Base-by-base conservation (phyloP, 805 yeast genomes). In the Schwanniomyces polymorphus region DNA sequence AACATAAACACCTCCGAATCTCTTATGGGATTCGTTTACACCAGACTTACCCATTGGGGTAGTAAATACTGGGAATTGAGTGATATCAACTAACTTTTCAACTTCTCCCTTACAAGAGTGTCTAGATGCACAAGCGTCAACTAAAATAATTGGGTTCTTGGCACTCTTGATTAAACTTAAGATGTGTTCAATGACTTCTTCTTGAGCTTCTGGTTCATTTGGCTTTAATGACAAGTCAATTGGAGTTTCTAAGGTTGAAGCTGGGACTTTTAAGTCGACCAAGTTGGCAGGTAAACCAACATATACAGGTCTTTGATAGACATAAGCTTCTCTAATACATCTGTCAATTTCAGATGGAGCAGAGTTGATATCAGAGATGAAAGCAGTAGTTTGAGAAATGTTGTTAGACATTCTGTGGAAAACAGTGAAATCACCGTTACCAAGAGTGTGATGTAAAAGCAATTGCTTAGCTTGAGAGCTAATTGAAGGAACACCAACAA, bases 1-100 rank as follows among this genome's bases (percentile, higher is more conserved):
- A 48, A 88, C 88, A 65, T 88, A 88, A 48, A 85, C 89, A 69
- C 96, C 96, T 56, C 89, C 90, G 68, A 81, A 88, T 68, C 88
- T 74, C 52, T 82, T 80, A 65, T 82, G 78, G 51, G 76, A 76
- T 70, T 88, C 96, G 67, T 86, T 83, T 57, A 88, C 81, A 23
- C 82, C 75, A 50, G 90, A 86, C 70, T 88, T 88, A 70, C 96
- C 96, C 94, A 88, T 87, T 58, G 96, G 96, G 45, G 96, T 89
- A 47, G 85, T 85, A 68, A 82, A 88, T 42, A 86, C 85, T 40
- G 94, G 92, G 82, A 83, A 88, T 65, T 85, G 82, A 42, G 95
- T 86, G 49, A 72, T 64, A 47, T 80, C 79, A 43, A 85, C 84
- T 63, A 88, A 77, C 56, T 76, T 68, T 51, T 70, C 73, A 50